Evolutionary conservation across 148 eudicot species (phyloP).

Genomic region (Linanthus parryae): DNA sequence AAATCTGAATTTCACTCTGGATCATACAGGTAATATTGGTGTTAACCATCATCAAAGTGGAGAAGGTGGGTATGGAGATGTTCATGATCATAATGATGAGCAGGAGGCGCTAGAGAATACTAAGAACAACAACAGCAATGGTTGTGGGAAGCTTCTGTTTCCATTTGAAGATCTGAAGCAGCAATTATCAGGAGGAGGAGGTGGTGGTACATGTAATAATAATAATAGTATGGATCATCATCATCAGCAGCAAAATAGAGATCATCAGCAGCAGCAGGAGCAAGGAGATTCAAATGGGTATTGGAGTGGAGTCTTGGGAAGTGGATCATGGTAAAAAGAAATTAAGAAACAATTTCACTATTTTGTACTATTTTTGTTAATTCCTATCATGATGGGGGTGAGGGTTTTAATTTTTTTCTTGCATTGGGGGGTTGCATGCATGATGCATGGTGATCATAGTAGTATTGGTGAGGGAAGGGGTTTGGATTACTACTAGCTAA

Average conservation of each 20-base stretch:
- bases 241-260: slow-evolving; percentile 13
- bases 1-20: slow-evolving; percentile 49
- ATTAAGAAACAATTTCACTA: too few species aligned
- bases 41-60: too few species aligned
- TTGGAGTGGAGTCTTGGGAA: slow-evolving; percentile 77
- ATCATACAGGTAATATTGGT: slow-evolving; percentile 31
- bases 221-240: slow-evolving; percentile 7
- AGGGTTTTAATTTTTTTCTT: too few species aligned
- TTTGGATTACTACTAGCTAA: too few species aligned
- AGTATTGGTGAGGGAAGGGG: too few species aligned
- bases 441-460: too few species aligned
- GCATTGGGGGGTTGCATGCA: too few species aligned
- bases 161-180: slow-evolving; percentile 74
- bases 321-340: slow-evolving; percentile 58
- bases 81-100: slow-evolving; percentile 18
- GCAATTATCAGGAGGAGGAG: slow-evolving; percentile 21
- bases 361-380: too few species aligned
- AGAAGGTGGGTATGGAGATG: slow-evolving; percentile 18
- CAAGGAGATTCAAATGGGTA: slow-evolving; percentile 61
- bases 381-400: too few species aligned
- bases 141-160: slow-evolving; percentile 61
- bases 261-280: slow-evolving; percentile 25
- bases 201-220: too few species aligned
- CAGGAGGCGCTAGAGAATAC: too few species aligned
- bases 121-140: too few species aligned